Percentiles rank a stretch among this genome's conserved stretches.
phyloP scores from a whole-genome alignment of 768 basidiomycete genomes.

The Mycena epipterygia region DNA sequence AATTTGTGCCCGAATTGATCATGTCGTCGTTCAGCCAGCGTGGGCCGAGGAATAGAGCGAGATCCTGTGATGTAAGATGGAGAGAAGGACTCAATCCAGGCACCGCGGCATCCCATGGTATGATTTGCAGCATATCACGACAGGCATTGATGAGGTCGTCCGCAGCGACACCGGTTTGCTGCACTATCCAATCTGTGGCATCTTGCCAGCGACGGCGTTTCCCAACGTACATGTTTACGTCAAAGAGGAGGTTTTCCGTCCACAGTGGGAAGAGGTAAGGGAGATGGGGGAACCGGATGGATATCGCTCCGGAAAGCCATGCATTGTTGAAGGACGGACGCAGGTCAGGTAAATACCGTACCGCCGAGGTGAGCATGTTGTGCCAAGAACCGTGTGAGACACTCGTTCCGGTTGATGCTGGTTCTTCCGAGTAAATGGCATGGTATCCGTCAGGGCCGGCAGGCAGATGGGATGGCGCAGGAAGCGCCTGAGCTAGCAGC shows the following conservation, averaged over 20 bases:
- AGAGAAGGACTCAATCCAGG: conserved; percentile 3
- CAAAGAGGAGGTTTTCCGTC: conserved; percentile 11
- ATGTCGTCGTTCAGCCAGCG: conserved; percentile 22
- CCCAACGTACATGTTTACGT: not conserved
- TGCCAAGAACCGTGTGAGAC: not conserved
- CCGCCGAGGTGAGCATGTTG: not conserved
- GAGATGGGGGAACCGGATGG: conserved; percentile 10
- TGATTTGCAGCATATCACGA: not conserved
- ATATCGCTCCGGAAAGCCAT: not conserved
- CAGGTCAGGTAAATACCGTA: not conserved
- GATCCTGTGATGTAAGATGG: not conserved
- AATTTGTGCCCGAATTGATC: conserved; percentile 17
- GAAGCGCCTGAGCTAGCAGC: not conserved
- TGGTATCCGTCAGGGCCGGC: not conserved
- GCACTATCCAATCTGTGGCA: not conserved
- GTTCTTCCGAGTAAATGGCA: not conserved
- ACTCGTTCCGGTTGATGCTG: not conserved
- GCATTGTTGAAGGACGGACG: conserved; percentile 1
- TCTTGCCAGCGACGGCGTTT: not conserved
- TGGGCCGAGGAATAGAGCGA: not conserved
- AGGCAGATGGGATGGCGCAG: not conserved
- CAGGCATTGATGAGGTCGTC: not conserved
- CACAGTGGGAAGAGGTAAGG: not conserved
- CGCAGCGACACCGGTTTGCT: not conserved
- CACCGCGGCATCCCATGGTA: not conserved